Percentiles rank a stretch among this genome's conserved stretches.
Conservation (phyloP, 345 rosid species). For the Durio zibethinus region DNA sequence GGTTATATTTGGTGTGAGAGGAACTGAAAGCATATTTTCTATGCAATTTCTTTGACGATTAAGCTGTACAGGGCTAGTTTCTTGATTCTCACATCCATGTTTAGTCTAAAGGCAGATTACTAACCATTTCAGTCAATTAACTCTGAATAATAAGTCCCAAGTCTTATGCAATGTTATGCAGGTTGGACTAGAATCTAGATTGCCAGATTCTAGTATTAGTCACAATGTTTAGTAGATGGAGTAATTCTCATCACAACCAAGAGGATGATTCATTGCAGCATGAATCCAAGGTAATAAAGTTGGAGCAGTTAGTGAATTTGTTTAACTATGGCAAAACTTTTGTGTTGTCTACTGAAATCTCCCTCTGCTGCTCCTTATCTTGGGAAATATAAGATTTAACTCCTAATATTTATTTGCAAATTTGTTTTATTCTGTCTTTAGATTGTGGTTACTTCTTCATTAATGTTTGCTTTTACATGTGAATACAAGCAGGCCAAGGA, state of each 20-base stretch:
- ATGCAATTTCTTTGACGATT: neutral
- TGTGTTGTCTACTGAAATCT: neutral
- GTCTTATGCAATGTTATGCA: constrained; percentile 12
- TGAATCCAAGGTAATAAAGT: constrained; percentile 57
- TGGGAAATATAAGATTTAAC: neutral
- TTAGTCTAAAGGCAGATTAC: neutral
- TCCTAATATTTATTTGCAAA: neutral
- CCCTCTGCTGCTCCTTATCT: neutral
- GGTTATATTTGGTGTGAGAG: neutral
- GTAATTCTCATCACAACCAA: constrained; percentile 41
- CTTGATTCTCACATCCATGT: neutral
- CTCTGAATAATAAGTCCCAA: neutral
- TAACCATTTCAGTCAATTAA: neutral
- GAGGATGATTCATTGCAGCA: constrained; percentile 41
- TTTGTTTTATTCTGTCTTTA: neutral
- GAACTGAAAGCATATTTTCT: neutral
- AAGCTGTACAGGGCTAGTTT: neutral
- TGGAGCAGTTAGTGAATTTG: neutral
- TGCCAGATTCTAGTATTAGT: constrained; percentile 23
- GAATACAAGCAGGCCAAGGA: constrained; percentile 49
- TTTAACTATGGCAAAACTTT: neutral
- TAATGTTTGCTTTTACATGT: neutral
- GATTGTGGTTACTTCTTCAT: neutral
- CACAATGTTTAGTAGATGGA: constrained; percentile 66
- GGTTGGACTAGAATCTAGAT: constrained; percentile 23